Conservation (phyloP, 1,284 basidiomycete species). For the Meripilus lineatus region DNA sequence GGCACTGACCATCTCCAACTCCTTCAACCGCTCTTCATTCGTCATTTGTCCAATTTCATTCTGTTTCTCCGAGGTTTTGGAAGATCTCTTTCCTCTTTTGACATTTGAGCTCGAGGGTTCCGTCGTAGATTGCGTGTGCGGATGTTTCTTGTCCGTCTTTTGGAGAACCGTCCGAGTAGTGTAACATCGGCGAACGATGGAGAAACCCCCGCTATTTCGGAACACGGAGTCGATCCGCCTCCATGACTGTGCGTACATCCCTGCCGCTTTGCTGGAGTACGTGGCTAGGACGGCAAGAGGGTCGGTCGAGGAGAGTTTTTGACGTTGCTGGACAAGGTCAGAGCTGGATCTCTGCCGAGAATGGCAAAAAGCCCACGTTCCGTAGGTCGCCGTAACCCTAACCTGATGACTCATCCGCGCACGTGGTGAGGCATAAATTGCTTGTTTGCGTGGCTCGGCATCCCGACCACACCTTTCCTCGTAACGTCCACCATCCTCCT, state of each 20-base stretch:
- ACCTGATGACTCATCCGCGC: background rate
- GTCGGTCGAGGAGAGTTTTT: background rate
- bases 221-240: too few species aligned
- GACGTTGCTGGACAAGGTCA: background rate
- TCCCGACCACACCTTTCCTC: constrained; percentile 12
- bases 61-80: background rate
- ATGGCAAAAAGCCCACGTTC: background rate
- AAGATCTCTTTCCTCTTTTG: background rate
- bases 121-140: background rate
- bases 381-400: background rate
- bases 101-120: background rate
- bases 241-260: too few species aligned
- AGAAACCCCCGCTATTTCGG: too few species aligned
- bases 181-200: too few species aligned
- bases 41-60: background rate
- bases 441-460: constrained; percentile 4
- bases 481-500: constrained; percentile 21
- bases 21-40: constrained; percentile 10
- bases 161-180: background rate
- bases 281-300: too few species aligned
- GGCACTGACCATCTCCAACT: constrained; percentile 20
- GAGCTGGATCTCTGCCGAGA: background rate
- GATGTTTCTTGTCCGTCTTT: constrained; percentile 11
- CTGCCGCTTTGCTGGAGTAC: too few species aligned
- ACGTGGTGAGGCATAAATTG: background rate